A percentile compares a stretch with the other conserved stretches of the same genome.
Evolutionary conservation across 108 stramenopile genomes (phyloP).

Genomic region (Nitzschia palea): DNA sequence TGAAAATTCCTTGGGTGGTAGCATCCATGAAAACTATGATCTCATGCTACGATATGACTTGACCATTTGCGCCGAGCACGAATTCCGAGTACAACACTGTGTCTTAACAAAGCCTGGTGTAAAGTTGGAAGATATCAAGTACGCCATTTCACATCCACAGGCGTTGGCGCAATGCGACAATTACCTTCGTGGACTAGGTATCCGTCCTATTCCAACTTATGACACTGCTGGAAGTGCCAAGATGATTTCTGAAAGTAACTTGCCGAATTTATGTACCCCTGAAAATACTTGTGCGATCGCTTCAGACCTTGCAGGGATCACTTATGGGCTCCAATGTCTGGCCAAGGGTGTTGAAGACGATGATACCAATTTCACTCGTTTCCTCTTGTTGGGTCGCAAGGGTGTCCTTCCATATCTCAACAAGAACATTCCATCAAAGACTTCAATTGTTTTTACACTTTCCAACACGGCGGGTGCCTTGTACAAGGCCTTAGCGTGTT

Average conservation of each 20-base stretch:
- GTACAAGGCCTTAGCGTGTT: slow-evolving; percentile 96
- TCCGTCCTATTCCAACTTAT: slow-evolving; percentile 80
- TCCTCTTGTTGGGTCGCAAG: slow-evolving; percentile 85
- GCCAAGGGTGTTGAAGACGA: slow-evolving; percentile 96
- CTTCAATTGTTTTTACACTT: slow-evolving; percentile 93
- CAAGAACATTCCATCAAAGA: slow-evolving; percentile 84
- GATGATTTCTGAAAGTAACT: slow-evolving; percentile 76
- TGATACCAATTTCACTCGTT: slow-evolving; percentile 96
- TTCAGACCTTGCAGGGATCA: slow-evolving; percentile 88
- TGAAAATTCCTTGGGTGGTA: slow-evolving; percentile 96
- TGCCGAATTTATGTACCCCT: slow-evolving; percentile 76
- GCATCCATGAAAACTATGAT: slow-evolving; percentile 98
- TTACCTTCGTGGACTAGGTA: slow-evolving; percentile 83
- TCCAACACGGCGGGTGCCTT: slow-evolving; percentile 92
- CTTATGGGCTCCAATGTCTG: slow-evolving; percentile 89
- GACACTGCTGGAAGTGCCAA: slow-evolving; percentile 98
- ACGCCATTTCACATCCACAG: slow-evolving; percentile 95
- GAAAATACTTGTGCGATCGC: slow-evolving; percentile 95
- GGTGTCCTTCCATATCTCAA: slow-evolving; percentile 67
- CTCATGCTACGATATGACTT: slow-evolving; percentile 94
- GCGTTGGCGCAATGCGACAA: slow-evolving; percentile 98
- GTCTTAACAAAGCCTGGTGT: slow-evolving; percentile 81
- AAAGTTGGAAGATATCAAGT: slow-evolving; percentile 74
- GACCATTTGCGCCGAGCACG: slow-evolving; percentile 87
- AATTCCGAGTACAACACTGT: slow-evolving; percentile 94